Evolutionary conservation across 768 basidiomycete species (phyloP).

Genomic region (Termitomyces sp.): DNA sequence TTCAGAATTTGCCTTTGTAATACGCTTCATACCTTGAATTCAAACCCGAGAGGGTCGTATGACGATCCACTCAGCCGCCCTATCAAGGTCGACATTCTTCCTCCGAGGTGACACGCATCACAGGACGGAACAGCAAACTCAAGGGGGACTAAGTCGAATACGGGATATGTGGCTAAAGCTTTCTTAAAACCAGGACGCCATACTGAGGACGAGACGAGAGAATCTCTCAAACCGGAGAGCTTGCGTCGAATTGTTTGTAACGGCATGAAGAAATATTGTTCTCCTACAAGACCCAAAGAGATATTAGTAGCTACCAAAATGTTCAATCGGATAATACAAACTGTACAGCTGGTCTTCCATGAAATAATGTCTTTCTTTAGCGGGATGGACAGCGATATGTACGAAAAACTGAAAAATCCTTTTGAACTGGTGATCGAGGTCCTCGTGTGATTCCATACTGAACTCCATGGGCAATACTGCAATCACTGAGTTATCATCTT

Average conservation of each 20-base stretch:
- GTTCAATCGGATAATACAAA: conserved; percentile 17
- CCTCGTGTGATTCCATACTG: conserved; percentile 75
- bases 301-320: neutral
- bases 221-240: conserved; percentile 62
- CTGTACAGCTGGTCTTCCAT: conserved; percentile 51
- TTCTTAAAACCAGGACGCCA: conserved; percentile 72
- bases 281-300: conserved; percentile 25
- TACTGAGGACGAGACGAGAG: conserved; percentile 76
- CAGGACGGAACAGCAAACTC: conserved; percentile 59
- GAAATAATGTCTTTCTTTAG: conserved; percentile 43
- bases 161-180: conserved; percentile 60
- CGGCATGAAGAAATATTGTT: conserved; percentile 74
- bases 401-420: conserved; percentile 85
- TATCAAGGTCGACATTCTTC: conserved; percentile 56
- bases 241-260: conserved; percentile 63
- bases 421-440: conserved; percentile 77
- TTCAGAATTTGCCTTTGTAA: neutral
- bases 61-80: conserved; percentile 59
- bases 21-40: conserved; percentile 21
- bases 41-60: conserved; percentile 71
- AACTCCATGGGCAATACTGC: conserved; percentile 67
- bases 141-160: conserved; percentile 47
- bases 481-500: conserved; percentile 46
- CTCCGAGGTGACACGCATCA: conserved; percentile 78
- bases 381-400: conserved; percentile 62